Evolutionary conservation across 1,284 basidiomycete species (phyloP), one percentile per base, ranked within the genome.

Genomic region (Ganoderma multipileum): DNA sequence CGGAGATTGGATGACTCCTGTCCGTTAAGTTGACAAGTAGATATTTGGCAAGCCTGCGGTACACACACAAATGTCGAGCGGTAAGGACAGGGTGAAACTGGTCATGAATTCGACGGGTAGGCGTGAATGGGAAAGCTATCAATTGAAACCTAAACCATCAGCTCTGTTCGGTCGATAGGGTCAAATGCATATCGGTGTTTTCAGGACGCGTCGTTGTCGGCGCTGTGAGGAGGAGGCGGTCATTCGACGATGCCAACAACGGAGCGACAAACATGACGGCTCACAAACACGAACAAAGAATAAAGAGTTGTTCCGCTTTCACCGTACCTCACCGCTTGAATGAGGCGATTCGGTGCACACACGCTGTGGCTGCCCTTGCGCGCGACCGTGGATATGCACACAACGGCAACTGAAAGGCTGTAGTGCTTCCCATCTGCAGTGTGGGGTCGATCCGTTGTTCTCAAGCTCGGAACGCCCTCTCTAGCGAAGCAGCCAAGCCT

Each of bases 381-480:
- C 58, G 38, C 58, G 36, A 38, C 38, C 38, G 39, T 44, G 59
- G 41, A 64, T 47, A 26, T 23, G 42, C 30, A 47, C 58, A 55
- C 68, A 71, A 70, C 62, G 44, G 57, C n/a, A 50, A 64, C 54
- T 61, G 47, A 62, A 72, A 72, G 63, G 66, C 68, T 69, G 68
- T 69, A 72, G 57, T 66, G 39, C 55, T 50, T 63, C 42, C 60
- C 66, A 72, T 68, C 64, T 63, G 28, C 50, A 57, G 69, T 68
- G 66, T 14, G 61, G 33, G 61, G 59, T 30, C 39, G 47, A 38
- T 38, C 64, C 54, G 65, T 62, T 55, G 64, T 66, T 33, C 33
- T 44, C 38, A 39, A 30, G 57, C 26, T 50, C 64, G 57, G 64
- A 47, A 50, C 41, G 57, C 52, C 64, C 47, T n/a, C n/a, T n/a